Evolutionary conservation across 768 basidiomycete species (phyloP).

Genomic region (Cubamyces lactineus): DNA sequence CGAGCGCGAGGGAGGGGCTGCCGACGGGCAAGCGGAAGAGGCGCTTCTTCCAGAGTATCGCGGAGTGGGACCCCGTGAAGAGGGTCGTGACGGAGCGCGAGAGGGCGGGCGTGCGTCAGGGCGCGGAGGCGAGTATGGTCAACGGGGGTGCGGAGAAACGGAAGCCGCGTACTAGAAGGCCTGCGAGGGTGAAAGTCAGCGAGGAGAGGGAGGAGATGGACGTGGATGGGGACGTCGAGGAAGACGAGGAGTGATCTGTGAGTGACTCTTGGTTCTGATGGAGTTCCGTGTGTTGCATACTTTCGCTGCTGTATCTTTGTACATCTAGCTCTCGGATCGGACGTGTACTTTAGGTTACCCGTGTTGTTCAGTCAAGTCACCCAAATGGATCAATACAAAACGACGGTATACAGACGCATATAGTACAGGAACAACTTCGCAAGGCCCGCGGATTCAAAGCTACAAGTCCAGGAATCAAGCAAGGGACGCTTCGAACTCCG

Average conservation of each 20-base stretch:
- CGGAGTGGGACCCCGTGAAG: slow-evolving; percentile 40
- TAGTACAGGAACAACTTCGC: no score
- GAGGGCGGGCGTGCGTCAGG: slow-evolving; percentile 20
- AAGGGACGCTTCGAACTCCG: no score
- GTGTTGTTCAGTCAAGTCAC: background rate
- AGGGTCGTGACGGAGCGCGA: slow-evolving; percentile 24
- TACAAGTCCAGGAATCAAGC: no score
- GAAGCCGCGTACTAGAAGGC: slow-evolving; percentile 18
- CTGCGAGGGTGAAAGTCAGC: slow-evolving; percentile 24
- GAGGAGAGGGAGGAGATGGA: slow-evolving; percentile 24
- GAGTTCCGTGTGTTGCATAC: background rate
- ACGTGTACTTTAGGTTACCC: background rate
- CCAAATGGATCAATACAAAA: no score
- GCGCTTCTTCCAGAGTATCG: slow-evolving; percentile 60
- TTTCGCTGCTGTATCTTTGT: slow-evolving; percentile 4
- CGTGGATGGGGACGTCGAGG: slow-evolving; percentile 13
- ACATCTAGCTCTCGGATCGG: background rate
- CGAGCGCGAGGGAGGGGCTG: slow-evolving; percentile 3
- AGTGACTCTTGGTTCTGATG: background rate
- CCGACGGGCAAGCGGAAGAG: slow-evolving; percentile 39
- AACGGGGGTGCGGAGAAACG: slow-evolving; percentile 1
- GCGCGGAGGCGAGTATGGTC: slow-evolving; percentile 25
- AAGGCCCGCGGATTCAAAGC: no score
- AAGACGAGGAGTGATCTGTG: slow-evolving; percentile 12
- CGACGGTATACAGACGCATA: no score